These are phyloP conservation scores for Rhizophagus sp. DNA, from an alignment of 192 early-diverging fungal species.

Conservation along the genomic window DNA sequence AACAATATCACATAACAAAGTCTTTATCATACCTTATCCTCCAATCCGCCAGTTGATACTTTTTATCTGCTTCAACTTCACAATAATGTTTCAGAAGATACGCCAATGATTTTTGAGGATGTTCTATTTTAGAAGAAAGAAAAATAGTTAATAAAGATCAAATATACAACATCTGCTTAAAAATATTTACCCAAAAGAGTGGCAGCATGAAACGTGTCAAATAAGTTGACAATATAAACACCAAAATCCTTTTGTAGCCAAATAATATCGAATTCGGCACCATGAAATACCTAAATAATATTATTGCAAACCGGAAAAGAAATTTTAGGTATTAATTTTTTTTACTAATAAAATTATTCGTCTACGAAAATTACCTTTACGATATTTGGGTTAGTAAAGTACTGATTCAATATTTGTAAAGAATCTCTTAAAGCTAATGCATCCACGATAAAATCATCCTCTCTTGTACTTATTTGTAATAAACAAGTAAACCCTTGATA, in stretches of 20 bases:
- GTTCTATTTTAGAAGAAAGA: slow-evolving; percentile 42
- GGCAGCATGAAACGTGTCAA: slow-evolving; percentile 96
- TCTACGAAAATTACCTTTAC: slow-evolving; percentile 63
- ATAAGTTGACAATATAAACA: slow-evolving; percentile 92
- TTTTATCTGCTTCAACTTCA: slow-evolving; percentile 82
- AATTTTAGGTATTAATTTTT: slow-evolving; percentile 1
- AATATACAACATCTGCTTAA: neutral
- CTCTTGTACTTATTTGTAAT: slow-evolving; percentile 89
- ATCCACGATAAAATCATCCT: slow-evolving; percentile 89
- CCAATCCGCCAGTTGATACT: slow-evolving; percentile 98
- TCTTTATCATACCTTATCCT: slow-evolving; percentile 67
- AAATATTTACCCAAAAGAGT: slow-evolving; percentile 62
- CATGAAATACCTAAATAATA: slow-evolving; percentile 73
- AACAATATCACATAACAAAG: neutral
- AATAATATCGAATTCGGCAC: slow-evolving; percentile 92
- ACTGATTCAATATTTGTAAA: slow-evolving; percentile 76
- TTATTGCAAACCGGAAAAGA: neutral
- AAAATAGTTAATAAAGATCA: neutral
- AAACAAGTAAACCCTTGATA: slow-evolving; percentile 96
- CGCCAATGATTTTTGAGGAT: slow-evolving; percentile 78
- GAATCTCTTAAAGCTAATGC: slow-evolving; percentile 75
- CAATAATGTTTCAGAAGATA: slow-evolving; percentile 82
- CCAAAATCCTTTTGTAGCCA: slow-evolving; percentile 99
- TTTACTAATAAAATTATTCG: neutral
- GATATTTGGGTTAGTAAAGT: slow-evolving; percentile 84